These are phyloP conservation scores for Nitzschia putrida DNA, from an alignment of 108 stramenopile species.

Conservation along the genomic window DNA sequence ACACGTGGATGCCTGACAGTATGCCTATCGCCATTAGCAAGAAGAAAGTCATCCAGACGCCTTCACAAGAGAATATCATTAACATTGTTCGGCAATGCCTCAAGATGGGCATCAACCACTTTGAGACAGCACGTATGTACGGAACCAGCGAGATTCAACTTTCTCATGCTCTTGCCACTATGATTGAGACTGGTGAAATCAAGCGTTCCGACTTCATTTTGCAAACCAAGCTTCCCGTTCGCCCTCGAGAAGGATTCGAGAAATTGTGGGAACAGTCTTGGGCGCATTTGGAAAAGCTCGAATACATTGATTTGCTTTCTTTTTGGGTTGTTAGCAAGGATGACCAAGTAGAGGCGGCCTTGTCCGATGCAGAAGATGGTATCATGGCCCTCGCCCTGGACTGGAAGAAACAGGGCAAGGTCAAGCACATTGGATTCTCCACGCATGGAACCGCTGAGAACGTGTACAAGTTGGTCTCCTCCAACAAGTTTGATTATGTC, in stretches of 20 bases:
- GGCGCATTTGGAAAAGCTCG: constrained; percentile 54
- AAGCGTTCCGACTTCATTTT: constrained; percentile 84
- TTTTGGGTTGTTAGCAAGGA: constrained; percentile 79
- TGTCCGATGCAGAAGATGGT: constrained; percentile 8
- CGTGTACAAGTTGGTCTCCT: constrained; percentile 49
- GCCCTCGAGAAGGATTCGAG: constrained; percentile 54
- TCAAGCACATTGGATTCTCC: constrained; percentile 85
- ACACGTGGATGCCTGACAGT: constrained; percentile 56
- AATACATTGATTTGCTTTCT: constrained; percentile 85
- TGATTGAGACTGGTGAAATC: constrained; percentile 61
- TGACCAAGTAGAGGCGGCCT: constrained; percentile 52
- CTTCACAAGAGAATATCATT: constrained; percentile 77
- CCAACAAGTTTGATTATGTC: constrained; percentile 78
- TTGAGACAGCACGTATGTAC: constrained; percentile 88
- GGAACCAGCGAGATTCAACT: constrained; percentile 81
- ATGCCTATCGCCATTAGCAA: neutral
- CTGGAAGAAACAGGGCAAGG: constrained; percentile 65
- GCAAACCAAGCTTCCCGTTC: constrained; percentile 79
- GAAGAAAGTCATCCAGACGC: constrained; percentile 5
- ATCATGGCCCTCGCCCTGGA: constrained; percentile 44
- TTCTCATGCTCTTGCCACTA: constrained; percentile 60
- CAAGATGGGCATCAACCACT: constrained; percentile 87
- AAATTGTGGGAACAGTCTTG: constrained; percentile 55
- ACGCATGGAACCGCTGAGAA: constrained; percentile 78
- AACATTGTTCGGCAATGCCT: constrained; percentile 57